Percentiles rank a stretch among this genome's conserved stretches.
These are phyloP conservation scores for Amanita pallidorosea DNA, from an alignment of 768 basidiomycete species.

Conservation along the genomic window DNA sequence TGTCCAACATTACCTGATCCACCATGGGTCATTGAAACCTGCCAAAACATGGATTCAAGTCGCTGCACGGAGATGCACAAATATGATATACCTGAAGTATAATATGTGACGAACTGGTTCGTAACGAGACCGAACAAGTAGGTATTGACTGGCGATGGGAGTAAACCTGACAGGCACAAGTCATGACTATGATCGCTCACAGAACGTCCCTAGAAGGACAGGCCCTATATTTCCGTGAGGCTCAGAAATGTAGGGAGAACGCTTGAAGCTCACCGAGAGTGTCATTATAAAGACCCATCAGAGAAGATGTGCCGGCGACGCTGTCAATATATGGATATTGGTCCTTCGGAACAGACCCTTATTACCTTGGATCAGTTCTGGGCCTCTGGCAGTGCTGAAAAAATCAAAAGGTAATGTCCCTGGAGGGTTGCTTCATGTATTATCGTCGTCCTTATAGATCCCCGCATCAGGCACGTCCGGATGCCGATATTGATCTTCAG, in stretches of 20 bases:
- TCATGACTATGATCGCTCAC: slow-evolving; percentile 6
- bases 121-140: slow-evolving; percentile 14
- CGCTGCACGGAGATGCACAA: not conserved
- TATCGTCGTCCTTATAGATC: too few species aligned
- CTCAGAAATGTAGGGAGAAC: not conserved
- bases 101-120: slow-evolving; percentile 12
- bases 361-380: too few species aligned
- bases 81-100: slow-evolving; percentile 8
- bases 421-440: too few species aligned
- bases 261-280: not conserved
- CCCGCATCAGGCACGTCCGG: too few species aligned
- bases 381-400: too few species aligned
- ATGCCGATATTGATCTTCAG: too few species aligned
- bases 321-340: too few species aligned
- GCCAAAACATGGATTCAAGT: not conserved
- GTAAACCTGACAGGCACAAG: not conserved
- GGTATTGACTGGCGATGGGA: slow-evolving; percentile 11
- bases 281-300: not conserved
- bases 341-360: too few species aligned
- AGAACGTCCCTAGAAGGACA: slow-evolving; percentile 12
- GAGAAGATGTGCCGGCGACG: too few species aligned
- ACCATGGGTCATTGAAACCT: slow-evolving; percentile 13
- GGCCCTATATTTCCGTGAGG: slow-evolving; percentile 8
- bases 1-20: slow-evolving; percentile 9
- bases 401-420: too few species aligned